phyloP scores from a whole-genome alignment of 129 eudicot genomes.

The Flaveria brownii region DNA sequence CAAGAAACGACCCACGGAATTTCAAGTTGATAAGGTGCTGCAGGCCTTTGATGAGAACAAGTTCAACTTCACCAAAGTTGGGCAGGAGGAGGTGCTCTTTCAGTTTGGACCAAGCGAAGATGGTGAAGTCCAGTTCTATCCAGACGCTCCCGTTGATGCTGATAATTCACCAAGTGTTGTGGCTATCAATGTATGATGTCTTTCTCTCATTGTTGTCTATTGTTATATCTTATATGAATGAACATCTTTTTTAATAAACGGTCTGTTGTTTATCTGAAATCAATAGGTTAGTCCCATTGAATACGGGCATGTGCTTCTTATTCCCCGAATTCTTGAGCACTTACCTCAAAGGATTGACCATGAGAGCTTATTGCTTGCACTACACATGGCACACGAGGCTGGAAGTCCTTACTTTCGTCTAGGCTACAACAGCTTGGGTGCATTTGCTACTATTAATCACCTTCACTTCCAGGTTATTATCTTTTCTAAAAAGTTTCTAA shows the following conservation, averaged over 20 bases:
- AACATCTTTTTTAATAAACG: neutral
- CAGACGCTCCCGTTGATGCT: constrained; percentile 33
- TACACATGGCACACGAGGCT: constrained; percentile 63
- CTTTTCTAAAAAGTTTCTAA: neutral
- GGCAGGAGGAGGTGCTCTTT: constrained; percentile 72
- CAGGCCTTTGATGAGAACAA: constrained; percentile 69
- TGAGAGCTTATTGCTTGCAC: constrained; percentile 64
- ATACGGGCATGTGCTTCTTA: constrained; percentile 81
- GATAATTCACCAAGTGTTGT: constrained; percentile 63
- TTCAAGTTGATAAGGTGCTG: constrained; percentile 61
- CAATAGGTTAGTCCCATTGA: constrained; percentile 85
- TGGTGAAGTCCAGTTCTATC: constrained; percentile 37
- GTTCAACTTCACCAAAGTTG: constrained; percentile 68
- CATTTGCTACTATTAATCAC: constrained; percentile 88
- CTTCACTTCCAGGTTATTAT: constrained; percentile 74
- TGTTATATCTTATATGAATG: neutral
- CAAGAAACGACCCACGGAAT: constrained; percentile 72
- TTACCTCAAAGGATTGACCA: constrained; percentile 74
- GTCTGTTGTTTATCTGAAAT: constrained; percentile 18
- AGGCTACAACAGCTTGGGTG: constrained; percentile 88
- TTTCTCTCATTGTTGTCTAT: neutral
- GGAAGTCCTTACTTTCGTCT: constrained; percentile 65
- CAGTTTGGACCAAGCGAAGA: constrained; percentile 65
- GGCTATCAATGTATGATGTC: constrained; percentile 61
- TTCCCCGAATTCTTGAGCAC: constrained; percentile 69